Conservation (phyloP, 495 filamentous ascomycete species). For the Diplogelasinospora grovesii region DNA sequence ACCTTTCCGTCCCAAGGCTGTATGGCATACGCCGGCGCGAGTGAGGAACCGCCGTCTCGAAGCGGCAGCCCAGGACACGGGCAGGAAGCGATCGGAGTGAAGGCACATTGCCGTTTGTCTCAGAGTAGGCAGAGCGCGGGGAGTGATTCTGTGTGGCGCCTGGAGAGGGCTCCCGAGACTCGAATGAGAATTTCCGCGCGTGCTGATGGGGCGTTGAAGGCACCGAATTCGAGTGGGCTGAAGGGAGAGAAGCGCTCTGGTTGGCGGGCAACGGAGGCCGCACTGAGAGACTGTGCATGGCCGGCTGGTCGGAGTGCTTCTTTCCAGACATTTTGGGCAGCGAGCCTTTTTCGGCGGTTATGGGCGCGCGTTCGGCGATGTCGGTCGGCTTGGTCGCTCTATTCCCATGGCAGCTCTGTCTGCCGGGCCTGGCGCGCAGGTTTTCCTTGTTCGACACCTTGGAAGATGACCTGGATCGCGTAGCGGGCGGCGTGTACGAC, state of each 20-base stretch:
- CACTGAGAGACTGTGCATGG: constrained; percentile 22
- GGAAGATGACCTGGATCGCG: constrained; percentile 45
- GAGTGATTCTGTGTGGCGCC: constrained; percentile 68
- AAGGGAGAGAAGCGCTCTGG: constrained; percentile 18
- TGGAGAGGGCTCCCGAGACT: constrained; percentile 82
- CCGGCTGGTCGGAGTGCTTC: constrained; percentile 27
- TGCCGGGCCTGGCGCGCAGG: constrained; percentile 29
- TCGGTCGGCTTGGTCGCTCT: constrained; percentile 40
- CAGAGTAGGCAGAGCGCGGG: constrained; percentile 83
- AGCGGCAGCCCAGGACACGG: constrained; percentile 61
- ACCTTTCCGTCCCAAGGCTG: constrained; percentile 65
- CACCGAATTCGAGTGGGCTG: constrained; percentile 80
- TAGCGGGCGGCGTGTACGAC: constrained; percentile 40
- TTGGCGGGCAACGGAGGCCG: constrained; percentile 28
- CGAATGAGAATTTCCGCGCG: constrained; percentile 73
- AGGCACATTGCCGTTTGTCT: constrained; percentile 66
- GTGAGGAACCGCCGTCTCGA: constrained; percentile 55
- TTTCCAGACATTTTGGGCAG: constrained; percentile 43
- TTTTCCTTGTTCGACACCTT: constrained; percentile 46
- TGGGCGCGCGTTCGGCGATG: constrained; percentile 50
- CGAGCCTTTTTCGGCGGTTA: constrained; percentile 43
- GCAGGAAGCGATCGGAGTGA: constrained; percentile 52
- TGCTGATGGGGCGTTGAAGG: constrained; percentile 92
- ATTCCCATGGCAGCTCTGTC: constrained; percentile 54
- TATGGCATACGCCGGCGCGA: constrained; percentile 78